Conservation (phyloP, 768 basidiomycete genomes). For the Pisolithus microcarpus region DNA sequence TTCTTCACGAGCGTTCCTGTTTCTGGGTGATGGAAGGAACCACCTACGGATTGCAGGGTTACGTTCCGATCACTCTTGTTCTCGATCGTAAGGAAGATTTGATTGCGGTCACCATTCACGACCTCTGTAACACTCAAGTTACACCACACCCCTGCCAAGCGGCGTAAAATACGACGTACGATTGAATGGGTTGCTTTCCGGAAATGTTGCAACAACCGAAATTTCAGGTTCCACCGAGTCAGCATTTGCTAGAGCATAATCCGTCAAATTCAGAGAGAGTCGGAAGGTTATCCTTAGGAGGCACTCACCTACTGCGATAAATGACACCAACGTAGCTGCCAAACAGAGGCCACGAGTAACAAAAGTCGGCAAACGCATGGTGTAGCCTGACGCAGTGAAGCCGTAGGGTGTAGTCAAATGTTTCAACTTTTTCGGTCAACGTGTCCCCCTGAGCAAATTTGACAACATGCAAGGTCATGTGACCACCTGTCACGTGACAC, state of each 20-base stretch:
- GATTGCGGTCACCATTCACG: constrained; percentile 78
- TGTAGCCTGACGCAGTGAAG: neutral
- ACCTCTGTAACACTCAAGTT: constrained; percentile 45
- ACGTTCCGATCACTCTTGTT: constrained; percentile 71
- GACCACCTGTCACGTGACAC: too few relatives aligned
- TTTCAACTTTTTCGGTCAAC: too few relatives aligned
- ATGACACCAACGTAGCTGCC: constrained; percentile 21
- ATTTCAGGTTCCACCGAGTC: constrained; percentile 49
- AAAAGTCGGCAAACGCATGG: constrained; percentile 30
- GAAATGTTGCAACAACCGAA: constrained; percentile 47
- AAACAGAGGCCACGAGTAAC: constrained; percentile 22
- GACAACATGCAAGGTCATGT: too few relatives aligned
- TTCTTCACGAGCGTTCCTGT: constrained; percentile 64
- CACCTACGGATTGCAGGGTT: constrained; percentile 57
- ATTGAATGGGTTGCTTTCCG: constrained; percentile 67
- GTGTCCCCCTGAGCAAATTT: too few relatives aligned
- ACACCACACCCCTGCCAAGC: constrained; percentile 4
- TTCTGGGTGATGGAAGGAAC: constrained; percentile 61
- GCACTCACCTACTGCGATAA: constrained; percentile 25
- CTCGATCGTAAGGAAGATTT: constrained; percentile 56
- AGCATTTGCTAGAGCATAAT: constrained; percentile 14
- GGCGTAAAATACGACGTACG: constrained; percentile 40
- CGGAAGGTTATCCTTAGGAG: neutral
- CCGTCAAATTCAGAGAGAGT: neutral
- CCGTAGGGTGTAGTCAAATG: too few relatives aligned